A percentile compares a stretch with the other conserved stretches of the same genome.
phyloP scores from a whole-genome alignment of 176 grass and related monocot species.

The Eragrostis nindensis region DNA sequence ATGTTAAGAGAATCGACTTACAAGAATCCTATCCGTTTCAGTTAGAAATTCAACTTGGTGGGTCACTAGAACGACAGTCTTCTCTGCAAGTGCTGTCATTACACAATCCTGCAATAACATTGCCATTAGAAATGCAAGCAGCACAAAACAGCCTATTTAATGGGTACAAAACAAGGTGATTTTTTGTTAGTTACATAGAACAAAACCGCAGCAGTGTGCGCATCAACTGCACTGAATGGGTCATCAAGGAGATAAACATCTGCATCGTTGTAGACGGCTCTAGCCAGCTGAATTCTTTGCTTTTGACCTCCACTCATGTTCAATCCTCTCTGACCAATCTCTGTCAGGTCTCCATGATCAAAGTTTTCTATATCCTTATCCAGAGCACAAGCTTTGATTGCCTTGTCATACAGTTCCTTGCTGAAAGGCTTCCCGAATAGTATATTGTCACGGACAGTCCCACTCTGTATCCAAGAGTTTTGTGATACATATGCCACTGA shows the following conservation, averaged over 20 bases:
- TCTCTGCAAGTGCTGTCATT: slow-evolving; percentile 79
- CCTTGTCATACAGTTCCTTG: slow-evolving; percentile 64
- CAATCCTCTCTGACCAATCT: slow-evolving; percentile 94
- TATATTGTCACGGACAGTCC: slow-evolving; percentile 85
- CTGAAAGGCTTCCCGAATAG: slow-evolving; percentile 80
- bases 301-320: slow-evolving; percentile 99
- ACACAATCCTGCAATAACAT: slow-evolving; percentile 82
- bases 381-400: slow-evolving; percentile 74
- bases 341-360: slow-evolving; percentile 78
- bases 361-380: slow-evolving; percentile 89
- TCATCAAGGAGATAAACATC: slow-evolving; percentile 90
- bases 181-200: slow-evolving; percentile 72
- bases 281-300: slow-evolving; percentile 94
- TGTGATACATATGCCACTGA: slow-evolving; percentile 88
- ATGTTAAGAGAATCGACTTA: slow-evolving; percentile 34
- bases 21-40: slow-evolving; percentile 73
- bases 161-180: background rate
- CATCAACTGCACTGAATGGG: slow-evolving; percentile 94
- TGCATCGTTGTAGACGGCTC: slow-evolving; percentile 87
- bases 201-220: slow-evolving; percentile 76
- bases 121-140: background rate
- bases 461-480: slow-evolving; percentile 93
- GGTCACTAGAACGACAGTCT: slow-evolving; percentile 91
- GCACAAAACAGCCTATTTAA: background rate
- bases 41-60: slow-evolving; percentile 93